Evolutionary conservation across 352 stramenopile species (phyloP).

Genomic region (Globisporangium barbulae): DNA sequence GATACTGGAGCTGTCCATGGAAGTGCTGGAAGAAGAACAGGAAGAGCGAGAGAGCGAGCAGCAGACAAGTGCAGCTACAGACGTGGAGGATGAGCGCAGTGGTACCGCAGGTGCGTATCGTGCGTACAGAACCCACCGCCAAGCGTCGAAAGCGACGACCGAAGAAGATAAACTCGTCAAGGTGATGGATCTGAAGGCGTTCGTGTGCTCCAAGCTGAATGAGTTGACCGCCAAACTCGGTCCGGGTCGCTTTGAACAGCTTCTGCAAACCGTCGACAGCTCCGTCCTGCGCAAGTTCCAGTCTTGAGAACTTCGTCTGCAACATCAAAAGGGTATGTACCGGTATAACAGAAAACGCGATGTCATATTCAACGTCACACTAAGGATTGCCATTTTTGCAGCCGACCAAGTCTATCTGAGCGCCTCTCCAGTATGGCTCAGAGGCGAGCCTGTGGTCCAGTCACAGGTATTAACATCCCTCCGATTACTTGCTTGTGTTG

Average conservation of each 20-base stretch:
- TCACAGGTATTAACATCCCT: background rate
- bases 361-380: conserved; percentile 2
- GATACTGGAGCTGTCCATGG: conserved; percentile 57
- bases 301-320: conserved; percentile 2
- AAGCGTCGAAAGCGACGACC: conserved; percentile 21
- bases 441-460: background rate
- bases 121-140: conserved; percentile 42
- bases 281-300: conserved; percentile 59
- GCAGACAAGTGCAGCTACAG: background rate
- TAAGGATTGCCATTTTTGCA: background rate
- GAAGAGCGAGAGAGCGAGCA: conserved; percentile 24
- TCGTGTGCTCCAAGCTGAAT: conserved; percentile 38
- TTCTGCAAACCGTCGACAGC: conserved; percentile 56
- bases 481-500: background rate
- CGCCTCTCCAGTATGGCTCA: background rate
- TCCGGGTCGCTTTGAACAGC: conserved; percentile 35
- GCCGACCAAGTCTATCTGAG: background rate
- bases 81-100: background rate
- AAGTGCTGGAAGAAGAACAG: conserved; percentile 73
- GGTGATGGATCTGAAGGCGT: conserved; percentile 39
- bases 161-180: conserved; percentile 38
- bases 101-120: conserved; percentile 39
- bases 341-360: background rate
- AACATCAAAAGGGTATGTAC: background rate
- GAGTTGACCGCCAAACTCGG: conserved; percentile 42